phyloP scores from a whole-genome alignment of 208 protist genomes.

The Wallacemonas sp. region DNA sequence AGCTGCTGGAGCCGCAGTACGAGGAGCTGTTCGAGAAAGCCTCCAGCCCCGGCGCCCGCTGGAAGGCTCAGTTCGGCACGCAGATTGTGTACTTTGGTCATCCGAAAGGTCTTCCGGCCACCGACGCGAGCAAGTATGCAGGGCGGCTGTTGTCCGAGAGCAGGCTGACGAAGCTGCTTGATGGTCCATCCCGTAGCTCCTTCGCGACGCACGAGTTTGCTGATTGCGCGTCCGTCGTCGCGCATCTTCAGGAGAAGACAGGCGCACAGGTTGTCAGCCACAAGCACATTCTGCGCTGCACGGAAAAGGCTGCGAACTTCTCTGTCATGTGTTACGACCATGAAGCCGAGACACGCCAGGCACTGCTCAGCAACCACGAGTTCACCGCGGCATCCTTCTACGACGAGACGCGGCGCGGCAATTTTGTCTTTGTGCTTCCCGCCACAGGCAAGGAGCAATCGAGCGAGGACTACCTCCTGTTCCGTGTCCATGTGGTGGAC shows the following conservation, averaged over 20 bases:
- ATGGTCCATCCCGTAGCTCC: background rate
- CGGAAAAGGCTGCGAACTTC: background rate
- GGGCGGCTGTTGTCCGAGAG: background rate
- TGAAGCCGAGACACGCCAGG: background rate
- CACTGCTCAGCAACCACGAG: background rate
- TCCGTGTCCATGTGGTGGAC: background rate
- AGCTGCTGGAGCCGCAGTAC: background rate
- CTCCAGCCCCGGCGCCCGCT: background rate
- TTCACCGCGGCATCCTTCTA: background rate
- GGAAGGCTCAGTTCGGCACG: constrained; percentile 10
- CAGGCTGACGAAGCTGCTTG: background rate
- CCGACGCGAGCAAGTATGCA: background rate
- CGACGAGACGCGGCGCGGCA: background rate
- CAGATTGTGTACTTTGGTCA: constrained; percentile 15
- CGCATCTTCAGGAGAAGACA: background rate
- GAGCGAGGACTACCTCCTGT: background rate
- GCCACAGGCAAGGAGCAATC: background rate
- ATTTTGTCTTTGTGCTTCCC: constrained; percentile 8
- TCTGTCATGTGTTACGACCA: background rate
- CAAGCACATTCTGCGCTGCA: constrained; percentile 6
- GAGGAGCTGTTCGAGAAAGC: background rate
- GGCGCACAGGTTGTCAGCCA: background rate
- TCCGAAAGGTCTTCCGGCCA: background rate
- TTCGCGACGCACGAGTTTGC: constrained; percentile 1
- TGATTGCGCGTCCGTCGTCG: background rate